Evolutionary conservation across 108 stramenopile genomes (phyloP), one percentile per base, ranked within the genome.

Genomic region (Cyclotella atomus): DNA sequence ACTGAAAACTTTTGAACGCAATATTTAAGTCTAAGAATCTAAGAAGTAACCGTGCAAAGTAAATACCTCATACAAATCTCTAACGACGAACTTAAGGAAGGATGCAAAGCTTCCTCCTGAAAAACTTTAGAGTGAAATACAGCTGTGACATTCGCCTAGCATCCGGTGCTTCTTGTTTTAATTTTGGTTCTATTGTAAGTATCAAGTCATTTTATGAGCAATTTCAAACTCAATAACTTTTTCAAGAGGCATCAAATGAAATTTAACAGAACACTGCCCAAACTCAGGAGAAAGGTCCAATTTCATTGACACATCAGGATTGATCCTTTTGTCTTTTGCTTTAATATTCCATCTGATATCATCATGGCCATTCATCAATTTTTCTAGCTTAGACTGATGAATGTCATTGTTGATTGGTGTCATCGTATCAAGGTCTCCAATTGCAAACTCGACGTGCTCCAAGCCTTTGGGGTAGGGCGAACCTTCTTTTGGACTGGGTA

Each of bases 361-460:
- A 14, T 76, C 73, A 57, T 84, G 47, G n/a, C 64, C 24, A 34
- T 35, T 17, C 65, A 77, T 74, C 30, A 71, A 71, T 1, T 57
- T 36, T 7, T 55, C 24, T 14, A 84, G 74, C 32, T 53, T 35
- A 2, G 41, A 0, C 55, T 66, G 60, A 45, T 82, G 77, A n/a
- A 33, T 20, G 3, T 67, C 77, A 67, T 59, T 36, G 54, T 76
- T 81, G 29, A 71, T 41, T 15, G 80, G 79, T 24, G 72, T 70
- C 14, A 29, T 28, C 1, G 32, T n/a, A 21, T 45, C 38, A 6
- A 32, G 55, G 38, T 83, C 59, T 41, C 76, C 78, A 56, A 87
- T 82, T 2, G 82, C 82, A 71, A 85, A 83, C 66, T 88, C 87
- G 1, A 80, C 79, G 38, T 88, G 87, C 54, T 88, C 87, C 59